These are phyloP conservation scores for Juglanconis oblonga DNA, from an alignment of 2,329 filamentous ascomycete species.

Conservation along the genomic window DNA sequence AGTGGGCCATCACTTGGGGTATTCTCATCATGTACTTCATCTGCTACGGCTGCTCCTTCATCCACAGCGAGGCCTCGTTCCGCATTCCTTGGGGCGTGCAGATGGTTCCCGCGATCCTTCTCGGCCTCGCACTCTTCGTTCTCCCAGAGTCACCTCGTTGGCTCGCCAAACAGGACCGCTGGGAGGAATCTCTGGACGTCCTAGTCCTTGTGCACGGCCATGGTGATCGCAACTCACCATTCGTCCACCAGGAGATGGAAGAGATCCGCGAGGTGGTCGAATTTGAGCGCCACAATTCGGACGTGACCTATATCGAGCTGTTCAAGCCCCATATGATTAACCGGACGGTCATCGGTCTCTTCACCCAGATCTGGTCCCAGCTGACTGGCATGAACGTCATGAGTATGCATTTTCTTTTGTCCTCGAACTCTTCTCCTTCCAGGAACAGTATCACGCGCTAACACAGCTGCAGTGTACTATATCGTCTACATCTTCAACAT, in stretches of 20 bases:
- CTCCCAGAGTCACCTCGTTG: conserved; percentile 50
- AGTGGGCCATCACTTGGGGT: conserved; percentile 45
- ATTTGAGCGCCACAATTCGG: conserved; percentile 66
- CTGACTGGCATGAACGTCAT: conserved; percentile 75
- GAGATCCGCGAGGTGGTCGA: conserved; percentile 74
- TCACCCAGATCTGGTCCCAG: conserved; percentile 74
- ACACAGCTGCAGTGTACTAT: conserved; percentile 54
- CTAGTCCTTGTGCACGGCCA: conserved; percentile 59
- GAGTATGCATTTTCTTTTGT: conserved; percentile 38
- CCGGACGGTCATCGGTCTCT: conserved; percentile 67
- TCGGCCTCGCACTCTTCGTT: conserved; percentile 39
- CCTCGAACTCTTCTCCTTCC: not conserved
- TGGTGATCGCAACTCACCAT: conserved; percentile 61
- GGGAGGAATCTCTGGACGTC: conserved; percentile 44
- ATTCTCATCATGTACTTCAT: conserved; percentile 48
- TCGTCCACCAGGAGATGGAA: conserved; percentile 64
- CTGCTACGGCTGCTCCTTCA: conserved; percentile 44
- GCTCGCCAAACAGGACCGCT: conserved; percentile 47
- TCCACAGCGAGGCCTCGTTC: conserved; percentile 42
- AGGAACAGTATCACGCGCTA: not conserved
- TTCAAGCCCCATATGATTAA: conserved; percentile 73
- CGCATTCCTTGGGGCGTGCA: conserved; percentile 48
- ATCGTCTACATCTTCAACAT: conserved; percentile 70
- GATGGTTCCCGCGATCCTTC: conserved; percentile 40
- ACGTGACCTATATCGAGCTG: conserved; percentile 70